Percentiles rank a stretch among this genome's conserved stretches.
phyloP scores from a whole-genome alignment of 202 grass and related monocot species.

The Saccharum hybrid region DNA sequence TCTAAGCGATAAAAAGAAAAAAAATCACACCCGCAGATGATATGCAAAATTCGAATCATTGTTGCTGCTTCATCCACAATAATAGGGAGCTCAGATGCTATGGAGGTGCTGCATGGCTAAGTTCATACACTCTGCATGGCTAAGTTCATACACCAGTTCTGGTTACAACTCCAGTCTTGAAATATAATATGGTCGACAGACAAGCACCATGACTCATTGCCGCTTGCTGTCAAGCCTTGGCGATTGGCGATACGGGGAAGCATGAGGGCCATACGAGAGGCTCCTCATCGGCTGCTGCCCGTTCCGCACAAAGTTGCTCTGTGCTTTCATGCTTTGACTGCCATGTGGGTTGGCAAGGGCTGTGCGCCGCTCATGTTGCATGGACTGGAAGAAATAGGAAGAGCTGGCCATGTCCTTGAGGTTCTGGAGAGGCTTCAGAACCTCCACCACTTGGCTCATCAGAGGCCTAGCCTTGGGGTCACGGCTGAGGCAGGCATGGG shows the following conservation, averaged over 20 bases:
- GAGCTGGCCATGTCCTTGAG: conserved; percentile 89
- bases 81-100: neutral
- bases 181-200: neutral
- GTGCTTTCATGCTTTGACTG: conserved; percentile 72
- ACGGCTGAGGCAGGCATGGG: conserved; percentile 84
- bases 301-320: conserved; percentile 57
- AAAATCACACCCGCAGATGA: neutral
- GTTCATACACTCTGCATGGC: too few relatives aligned
- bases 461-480: conserved; percentile 88
- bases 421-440: conserved; percentile 76
- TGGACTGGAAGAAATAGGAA: conserved; percentile 86
- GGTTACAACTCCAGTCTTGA: conserved; percentile 2
- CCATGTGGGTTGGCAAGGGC: conserved; percentile 52
- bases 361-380: conserved; percentile 68
- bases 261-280: conserved; percentile 67
- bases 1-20: conserved; percentile 31
- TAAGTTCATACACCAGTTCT: neutral
- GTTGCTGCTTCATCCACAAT: neutral
- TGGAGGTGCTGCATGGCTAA: neutral
- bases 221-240: conserved; percentile 70
- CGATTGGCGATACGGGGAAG: conserved; percentile 70
- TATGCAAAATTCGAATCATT: conserved; percentile 16
- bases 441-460: conserved; percentile 95
- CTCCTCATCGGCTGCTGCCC: conserved; percentile 74
- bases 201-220: conserved; percentile 31